These are phyloP conservation scores for Tilletia caries DNA, from an alignment of 1,284 basidiomycete species.

Conservation along the genomic window DNA sequence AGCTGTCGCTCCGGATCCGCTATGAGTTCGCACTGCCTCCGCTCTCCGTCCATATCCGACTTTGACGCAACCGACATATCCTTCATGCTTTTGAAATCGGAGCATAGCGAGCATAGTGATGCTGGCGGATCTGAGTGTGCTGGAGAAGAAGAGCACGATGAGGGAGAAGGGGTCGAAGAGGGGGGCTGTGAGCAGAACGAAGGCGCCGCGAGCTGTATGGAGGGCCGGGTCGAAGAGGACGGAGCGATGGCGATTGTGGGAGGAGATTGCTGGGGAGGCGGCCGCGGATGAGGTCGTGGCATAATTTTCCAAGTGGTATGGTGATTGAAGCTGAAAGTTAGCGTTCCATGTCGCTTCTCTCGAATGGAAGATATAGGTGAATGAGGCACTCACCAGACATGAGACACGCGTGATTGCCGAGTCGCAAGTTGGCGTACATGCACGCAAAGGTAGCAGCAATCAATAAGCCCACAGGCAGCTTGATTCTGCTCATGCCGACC, in stretches of 20 bases:
- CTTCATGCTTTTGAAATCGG: too few relatives aligned
- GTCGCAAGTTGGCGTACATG: slow-evolving; percentile 38
- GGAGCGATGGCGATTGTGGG: slow-evolving; percentile 26
- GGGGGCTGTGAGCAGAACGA: slow-evolving; percentile 27
- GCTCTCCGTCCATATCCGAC: too few relatives aligned
- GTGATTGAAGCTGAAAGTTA: too few relatives aligned
- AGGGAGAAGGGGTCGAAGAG: slow-evolving; percentile 49
- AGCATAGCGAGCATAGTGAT: slow-evolving; percentile 41
- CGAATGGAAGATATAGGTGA: background rate
- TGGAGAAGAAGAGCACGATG: slow-evolving; percentile 48
- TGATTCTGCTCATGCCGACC: slow-evolving; percentile 27
- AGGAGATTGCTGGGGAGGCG: slow-evolving; percentile 7
- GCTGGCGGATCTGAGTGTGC: slow-evolving; percentile 33
- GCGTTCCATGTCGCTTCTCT: background rate
- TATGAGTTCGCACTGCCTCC: too few relatives aligned
- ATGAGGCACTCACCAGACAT: slow-evolving; percentile 25
- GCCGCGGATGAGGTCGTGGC: slow-evolving; percentile 33
- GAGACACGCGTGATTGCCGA: slow-evolving; percentile 45
- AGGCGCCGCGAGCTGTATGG: slow-evolving; percentile 29
- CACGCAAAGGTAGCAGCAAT: slow-evolving; percentile 30
- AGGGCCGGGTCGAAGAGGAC: slow-evolving; percentile 37
- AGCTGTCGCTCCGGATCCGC: too few relatives aligned
- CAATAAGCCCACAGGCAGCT: slow-evolving; percentile 35
- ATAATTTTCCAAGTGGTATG: slow-evolving; percentile 41
- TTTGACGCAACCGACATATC: too few relatives aligned